Evolutionary conservation across 768 basidiomycete species (phyloP).

Genomic region (Naganishia randhawae): DNA sequence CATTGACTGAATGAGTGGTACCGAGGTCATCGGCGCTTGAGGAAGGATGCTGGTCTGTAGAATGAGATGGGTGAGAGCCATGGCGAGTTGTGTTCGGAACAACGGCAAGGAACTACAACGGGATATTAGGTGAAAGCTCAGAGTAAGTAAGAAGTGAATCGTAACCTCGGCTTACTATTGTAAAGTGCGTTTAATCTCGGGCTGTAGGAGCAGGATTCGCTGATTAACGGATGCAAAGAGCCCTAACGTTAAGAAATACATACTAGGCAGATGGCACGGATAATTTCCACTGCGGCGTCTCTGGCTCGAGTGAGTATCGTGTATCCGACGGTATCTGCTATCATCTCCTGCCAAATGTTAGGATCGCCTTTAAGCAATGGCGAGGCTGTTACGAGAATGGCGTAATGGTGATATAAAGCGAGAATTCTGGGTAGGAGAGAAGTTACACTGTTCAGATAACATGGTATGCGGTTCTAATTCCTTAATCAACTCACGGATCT

Average conservation of each 20-base stretch:
- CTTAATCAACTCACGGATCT: conserved; percentile 41
- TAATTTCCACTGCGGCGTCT: conserved; percentile 47
- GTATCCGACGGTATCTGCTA: conserved; percentile 38
- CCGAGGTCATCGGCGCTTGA: conserved; percentile 39
- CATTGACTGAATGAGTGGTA: conserved; percentile 37
- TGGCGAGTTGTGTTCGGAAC: conserved; percentile 41
- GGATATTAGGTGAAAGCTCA: neutral
- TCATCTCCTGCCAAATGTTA: conserved; percentile 41
- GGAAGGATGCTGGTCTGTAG: conserved; percentile 34
- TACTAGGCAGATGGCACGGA: conserved; percentile 46
- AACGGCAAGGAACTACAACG: conserved; percentile 40
- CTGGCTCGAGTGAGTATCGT: conserved; percentile 40
- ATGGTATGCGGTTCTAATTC: too few relatives aligned
- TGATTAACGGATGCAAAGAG: neutral
- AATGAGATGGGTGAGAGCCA: conserved; percentile 40
- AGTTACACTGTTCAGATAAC: neutral
- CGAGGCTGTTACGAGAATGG: conserved; percentile 40
- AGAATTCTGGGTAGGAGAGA: conserved; percentile 37
- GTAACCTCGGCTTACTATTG: conserved; percentile 37
- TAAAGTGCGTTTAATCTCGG: conserved; percentile 46
- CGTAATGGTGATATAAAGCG: conserved; percentile 44
- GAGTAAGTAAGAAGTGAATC: neutral
- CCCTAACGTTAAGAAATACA: conserved; percentile 7
- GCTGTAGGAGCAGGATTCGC: conserved; percentile 25
- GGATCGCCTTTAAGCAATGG: conserved; percentile 35